Evolutionary conservation across 306 rosid species (phyloP).

Genomic region (Trifolium dubium): DNA sequence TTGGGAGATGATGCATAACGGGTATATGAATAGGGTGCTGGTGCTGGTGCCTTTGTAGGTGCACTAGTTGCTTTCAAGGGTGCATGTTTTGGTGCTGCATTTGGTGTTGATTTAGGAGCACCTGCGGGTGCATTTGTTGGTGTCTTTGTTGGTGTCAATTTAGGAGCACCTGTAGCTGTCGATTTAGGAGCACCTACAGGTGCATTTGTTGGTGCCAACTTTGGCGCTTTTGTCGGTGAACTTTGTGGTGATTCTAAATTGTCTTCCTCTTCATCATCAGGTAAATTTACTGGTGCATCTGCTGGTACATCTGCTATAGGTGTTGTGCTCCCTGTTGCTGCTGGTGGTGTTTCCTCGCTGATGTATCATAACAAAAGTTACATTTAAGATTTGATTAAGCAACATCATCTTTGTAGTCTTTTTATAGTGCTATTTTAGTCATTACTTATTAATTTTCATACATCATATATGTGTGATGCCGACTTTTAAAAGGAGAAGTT

Average conservation of each 20-base stretch:
- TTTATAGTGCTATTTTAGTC: too few species aligned
- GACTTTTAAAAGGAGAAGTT: not conserved
- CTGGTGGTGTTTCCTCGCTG: not conserved
- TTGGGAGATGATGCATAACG: not conserved
- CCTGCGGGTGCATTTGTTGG: too few species aligned
- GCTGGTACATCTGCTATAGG: not conserved
- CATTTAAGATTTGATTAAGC: not conserved
- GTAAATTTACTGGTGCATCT: not conserved
- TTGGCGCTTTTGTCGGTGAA: not conserved
- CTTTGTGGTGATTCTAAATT: not conserved
- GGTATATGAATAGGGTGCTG: constrained; percentile 4
- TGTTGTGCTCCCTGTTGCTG: not conserved
- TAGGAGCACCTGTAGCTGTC: constrained; percentile 1
- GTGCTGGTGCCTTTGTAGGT: constrained; percentile 24
- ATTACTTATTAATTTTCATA: too few species aligned
- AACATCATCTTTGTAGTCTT: not conserved
- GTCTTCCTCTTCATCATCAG: constrained; percentile 7
- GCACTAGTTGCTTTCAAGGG: not conserved
- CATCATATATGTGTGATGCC: too few species aligned
- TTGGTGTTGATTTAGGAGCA: constrained; percentile 12
- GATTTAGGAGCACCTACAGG: not conserved
- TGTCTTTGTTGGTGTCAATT: constrained; percentile 1
- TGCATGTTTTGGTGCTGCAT: not conserved
- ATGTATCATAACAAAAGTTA: not conserved
- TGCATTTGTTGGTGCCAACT: too few species aligned